A percentile compares a stretch with the other conserved stretches of the same genome.
Evolutionary conservation across 2,329 filamentous ascomycete species (phyloP).

Genomic region (Xylariales sp.): DNA sequence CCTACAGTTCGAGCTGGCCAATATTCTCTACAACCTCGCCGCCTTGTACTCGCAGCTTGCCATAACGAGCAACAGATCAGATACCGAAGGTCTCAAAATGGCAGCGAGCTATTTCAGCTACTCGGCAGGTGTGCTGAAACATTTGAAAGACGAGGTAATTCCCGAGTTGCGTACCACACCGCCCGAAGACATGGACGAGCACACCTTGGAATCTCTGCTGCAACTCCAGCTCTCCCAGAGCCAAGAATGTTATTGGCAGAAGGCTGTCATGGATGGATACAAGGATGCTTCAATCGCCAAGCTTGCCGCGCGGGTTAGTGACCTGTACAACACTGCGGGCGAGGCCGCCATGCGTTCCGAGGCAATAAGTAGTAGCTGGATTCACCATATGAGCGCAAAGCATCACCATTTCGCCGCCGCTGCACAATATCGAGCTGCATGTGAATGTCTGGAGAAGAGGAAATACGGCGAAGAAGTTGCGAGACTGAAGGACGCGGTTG

Average conservation of each 20-base stretch:
- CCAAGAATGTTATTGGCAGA: slow-evolving; percentile 98
- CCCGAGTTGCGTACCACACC: slow-evolving; percentile 79
- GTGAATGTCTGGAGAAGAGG: slow-evolving; percentile 86
- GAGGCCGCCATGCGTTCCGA: slow-evolving; percentile 87
- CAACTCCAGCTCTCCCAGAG: slow-evolving; percentile 86
- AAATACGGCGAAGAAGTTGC: slow-evolving; percentile 96
- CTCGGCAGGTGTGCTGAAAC: slow-evolving; percentile 75
- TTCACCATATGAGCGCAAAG: slow-evolving; percentile 95
- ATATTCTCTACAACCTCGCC: slow-evolving; percentile 88
- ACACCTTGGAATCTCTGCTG: slow-evolving; percentile 78
- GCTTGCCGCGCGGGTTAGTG: slow-evolving; percentile 81
- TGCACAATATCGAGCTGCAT: slow-evolving; percentile 86
- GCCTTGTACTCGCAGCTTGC: slow-evolving; percentile 92
- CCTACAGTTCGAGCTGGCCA: slow-evolving; percentile 79
- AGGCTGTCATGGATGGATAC: slow-evolving; percentile 88
- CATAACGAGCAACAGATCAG: slow-evolving; percentile 70
- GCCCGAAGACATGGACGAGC: slow-evolving; percentile 91
- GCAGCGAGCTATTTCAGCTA: slow-evolving; percentile 88
- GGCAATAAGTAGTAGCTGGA: slow-evolving; percentile 89
- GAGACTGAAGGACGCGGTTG: slow-evolving; percentile 73
- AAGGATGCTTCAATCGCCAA: slow-evolving; percentile 92
- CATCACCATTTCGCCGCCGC: slow-evolving; percentile 96
- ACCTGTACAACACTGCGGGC: slow-evolving; percentile 79
- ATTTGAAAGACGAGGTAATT: slow-evolving; percentile 72
- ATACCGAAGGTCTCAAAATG: slow-evolving; percentile 76